Base-by-base conservation (phyloP, 495 filamentous ascomycete genomes). In the Trichocladium uniseriatum region DNA sequence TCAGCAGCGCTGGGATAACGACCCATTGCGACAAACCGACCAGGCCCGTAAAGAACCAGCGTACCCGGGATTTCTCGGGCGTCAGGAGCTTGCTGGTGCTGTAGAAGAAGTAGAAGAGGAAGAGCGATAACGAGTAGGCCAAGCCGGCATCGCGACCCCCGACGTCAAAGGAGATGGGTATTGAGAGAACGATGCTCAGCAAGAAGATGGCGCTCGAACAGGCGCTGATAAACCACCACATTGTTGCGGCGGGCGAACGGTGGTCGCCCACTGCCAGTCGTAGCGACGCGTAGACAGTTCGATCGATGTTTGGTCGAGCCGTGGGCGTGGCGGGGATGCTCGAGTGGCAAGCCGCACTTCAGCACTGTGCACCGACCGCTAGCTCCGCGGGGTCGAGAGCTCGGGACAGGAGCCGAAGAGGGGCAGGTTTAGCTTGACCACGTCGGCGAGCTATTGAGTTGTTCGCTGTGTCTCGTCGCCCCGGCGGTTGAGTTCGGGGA, bases 151-250 rank as follows among this genome's bases (percentile, higher is more conserved):
- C 87, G 64, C 89, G 81, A 43, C 92, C 92, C 63, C 92, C 92
- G 59, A 98, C 89, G 74, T 98, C 92, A 68, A 96, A 98, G 54
- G 92, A 84, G 47, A 98, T 79, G 49, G 92, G 92, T 65, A 97
- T 87, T 43, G 87, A 92, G 58, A 95, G 80, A 62, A 98, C 81
- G 63, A 91, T 88, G 66, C 84, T 82, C 65, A 84, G 73, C 55
- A 98, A 79, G 70, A 94, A 95, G 68, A 86, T 65, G 62, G 81
- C 75, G 66, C 82, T 83, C 60, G 82, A 86, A 55, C 83, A 64
- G 58, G 81, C 73, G 57, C 80, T 79, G 64, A 87, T 75, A 64
- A 87, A 72, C 83, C 82, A 86, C 83, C 66, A 84, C 72, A 75
- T 75, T 45, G 58, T 67, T 59, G 69, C 69, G 67, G 60, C 59